Evolutionary conservation across 179 eudicot species (phyloP).

Genomic region (Vitellaria paradoxa): DNA sequence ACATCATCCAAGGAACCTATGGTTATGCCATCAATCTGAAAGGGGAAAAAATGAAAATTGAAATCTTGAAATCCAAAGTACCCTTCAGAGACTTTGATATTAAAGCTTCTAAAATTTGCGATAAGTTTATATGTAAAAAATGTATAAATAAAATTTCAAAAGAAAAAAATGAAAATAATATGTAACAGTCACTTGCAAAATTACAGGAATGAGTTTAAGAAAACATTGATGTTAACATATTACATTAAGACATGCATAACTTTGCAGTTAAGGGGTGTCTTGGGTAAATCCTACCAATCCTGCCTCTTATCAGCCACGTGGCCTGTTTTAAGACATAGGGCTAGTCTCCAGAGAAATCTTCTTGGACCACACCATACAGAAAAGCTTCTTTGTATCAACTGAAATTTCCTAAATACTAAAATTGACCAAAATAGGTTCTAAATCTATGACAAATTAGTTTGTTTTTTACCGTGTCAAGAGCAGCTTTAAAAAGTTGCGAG

Average conservation of each 20-base stretch:
- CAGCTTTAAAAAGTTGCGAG: slow-evolving; percentile 69
- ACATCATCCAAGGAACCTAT: slow-evolving; percentile 91
- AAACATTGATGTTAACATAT: neutral
- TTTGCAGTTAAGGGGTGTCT: neutral
- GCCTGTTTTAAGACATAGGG: neutral
- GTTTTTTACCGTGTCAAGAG: slow-evolving; percentile 69
- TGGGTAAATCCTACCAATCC: neutral
- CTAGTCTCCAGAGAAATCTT: neutral
- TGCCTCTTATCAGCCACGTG: neutral
- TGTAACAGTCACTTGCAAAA: neutral
- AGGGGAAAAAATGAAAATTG: slow-evolving; percentile 5
- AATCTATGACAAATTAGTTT: neutral
- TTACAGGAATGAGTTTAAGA: neutral
- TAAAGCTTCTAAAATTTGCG: neutral
- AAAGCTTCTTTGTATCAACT: neutral
- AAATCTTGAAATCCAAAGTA: neutral
- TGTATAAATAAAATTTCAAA: neutral
- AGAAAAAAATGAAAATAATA: neutral
- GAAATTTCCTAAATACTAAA: neutral
- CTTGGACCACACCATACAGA: neutral
- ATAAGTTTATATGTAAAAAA: neutral
- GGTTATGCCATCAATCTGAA: slow-evolving; percentile 75
- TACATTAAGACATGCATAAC: neutral
- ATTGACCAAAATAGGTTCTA: neutral
- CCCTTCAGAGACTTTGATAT: slow-evolving; percentile 2